These are phyloP conservation scores for Calonectria naviculata DNA, from an alignment of 2,329 filamentous ascomycete genomes.

Conservation along the genomic window DNA sequence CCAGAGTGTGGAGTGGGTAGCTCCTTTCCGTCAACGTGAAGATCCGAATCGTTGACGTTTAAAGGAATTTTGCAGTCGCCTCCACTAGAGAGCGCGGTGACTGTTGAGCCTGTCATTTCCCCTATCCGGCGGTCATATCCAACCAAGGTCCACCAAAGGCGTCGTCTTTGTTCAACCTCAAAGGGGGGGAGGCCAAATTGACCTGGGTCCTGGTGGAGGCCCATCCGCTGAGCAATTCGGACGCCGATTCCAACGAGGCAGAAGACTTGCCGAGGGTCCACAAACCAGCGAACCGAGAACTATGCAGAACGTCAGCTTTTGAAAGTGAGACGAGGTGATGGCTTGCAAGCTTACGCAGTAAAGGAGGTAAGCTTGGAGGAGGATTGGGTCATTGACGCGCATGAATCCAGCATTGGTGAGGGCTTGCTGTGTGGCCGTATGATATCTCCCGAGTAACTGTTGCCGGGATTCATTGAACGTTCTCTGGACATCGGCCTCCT, in stretches of 20 bases:
- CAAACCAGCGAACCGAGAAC: conserved; percentile 63
- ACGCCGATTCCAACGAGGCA: conserved; percentile 72
- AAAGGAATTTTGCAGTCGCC: conserved; percentile 68
- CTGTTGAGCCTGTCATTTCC: conserved; percentile 71
- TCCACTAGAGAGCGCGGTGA: conserved; percentile 65
- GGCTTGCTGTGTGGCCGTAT: conserved; percentile 71
- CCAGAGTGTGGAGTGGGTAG: conserved; percentile 59
- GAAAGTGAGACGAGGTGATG: not conserved
- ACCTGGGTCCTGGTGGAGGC: conserved; percentile 72
- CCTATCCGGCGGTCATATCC: conserved; percentile 76
- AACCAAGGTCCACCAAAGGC: conserved; percentile 79
- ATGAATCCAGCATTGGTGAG: conserved; percentile 76
- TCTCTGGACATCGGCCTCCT: conserved; percentile 64
- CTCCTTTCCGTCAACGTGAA: conserved; percentile 68
- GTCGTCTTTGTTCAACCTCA: conserved; percentile 76
- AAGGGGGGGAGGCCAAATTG: conserved; percentile 65
- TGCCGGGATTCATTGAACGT: conserved; percentile 66
- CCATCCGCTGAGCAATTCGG: conserved; percentile 75
- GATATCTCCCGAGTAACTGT: conserved; percentile 63
- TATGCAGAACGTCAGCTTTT: conserved; percentile 25
- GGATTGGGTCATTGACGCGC: conserved; percentile 71
- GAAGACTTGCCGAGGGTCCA: conserved; percentile 64
- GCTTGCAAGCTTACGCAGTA: conserved; percentile 67
- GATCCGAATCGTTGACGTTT: conserved; percentile 71
- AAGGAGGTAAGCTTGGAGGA: conserved; percentile 75